phyloP scores from a whole-genome alignment of 2,329 filamentous ascomycete species.

The Biscogniauxia sp. region DNA sequence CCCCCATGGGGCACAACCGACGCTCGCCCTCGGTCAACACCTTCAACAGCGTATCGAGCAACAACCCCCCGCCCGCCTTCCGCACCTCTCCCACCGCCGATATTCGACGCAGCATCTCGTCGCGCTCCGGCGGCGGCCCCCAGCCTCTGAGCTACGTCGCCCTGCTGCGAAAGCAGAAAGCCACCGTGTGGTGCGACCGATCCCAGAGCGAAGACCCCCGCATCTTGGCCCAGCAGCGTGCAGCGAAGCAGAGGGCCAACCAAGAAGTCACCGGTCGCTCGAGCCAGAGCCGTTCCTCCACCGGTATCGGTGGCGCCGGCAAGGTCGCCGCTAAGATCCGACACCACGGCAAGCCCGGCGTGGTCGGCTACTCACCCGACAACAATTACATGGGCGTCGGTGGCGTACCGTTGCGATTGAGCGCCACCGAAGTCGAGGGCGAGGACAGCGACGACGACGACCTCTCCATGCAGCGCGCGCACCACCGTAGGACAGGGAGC shows the following conservation, averaged over 20 bases:
- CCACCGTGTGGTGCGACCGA: conserved; percentile 96
- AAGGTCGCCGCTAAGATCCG: conserved; percentile 83
- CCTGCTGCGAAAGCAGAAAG: conserved; percentile 93
- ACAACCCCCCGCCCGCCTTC: conserved; percentile 57
- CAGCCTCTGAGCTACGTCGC: conserved; percentile 83
- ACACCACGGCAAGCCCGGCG: conserved; percentile 77
- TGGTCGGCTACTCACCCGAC: conserved; percentile 75
- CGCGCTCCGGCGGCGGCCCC: conserved; percentile 60
- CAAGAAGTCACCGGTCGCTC: conserved; percentile 73
- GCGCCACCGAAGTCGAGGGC: conserved; percentile 92
- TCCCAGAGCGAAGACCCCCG: conserved; percentile 89
- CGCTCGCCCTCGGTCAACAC: conserved; percentile 66
- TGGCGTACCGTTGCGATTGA: conserved; percentile 86
- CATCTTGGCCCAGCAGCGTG: conserved; percentile 75
- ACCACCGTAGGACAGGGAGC: conserved; percentile 71
- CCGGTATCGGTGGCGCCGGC: conserved; percentile 58
- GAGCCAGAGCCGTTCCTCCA: conserved; percentile 55
- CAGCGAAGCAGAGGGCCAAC: conserved; percentile 82
- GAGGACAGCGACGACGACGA: conserved; percentile 79
- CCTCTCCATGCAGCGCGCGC: conserved; percentile 44
- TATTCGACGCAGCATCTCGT: conserved; percentile 75
- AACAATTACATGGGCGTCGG: conserved; percentile 71
- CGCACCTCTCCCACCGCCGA: conserved; percentile 55
- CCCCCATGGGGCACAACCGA: conserved; percentile 41
- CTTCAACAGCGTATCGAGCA: conserved; percentile 69